phyloP scores from a whole-genome alignment of 1,284 basidiomycete species.

The Ceratobasidium theobromae region DNA sequence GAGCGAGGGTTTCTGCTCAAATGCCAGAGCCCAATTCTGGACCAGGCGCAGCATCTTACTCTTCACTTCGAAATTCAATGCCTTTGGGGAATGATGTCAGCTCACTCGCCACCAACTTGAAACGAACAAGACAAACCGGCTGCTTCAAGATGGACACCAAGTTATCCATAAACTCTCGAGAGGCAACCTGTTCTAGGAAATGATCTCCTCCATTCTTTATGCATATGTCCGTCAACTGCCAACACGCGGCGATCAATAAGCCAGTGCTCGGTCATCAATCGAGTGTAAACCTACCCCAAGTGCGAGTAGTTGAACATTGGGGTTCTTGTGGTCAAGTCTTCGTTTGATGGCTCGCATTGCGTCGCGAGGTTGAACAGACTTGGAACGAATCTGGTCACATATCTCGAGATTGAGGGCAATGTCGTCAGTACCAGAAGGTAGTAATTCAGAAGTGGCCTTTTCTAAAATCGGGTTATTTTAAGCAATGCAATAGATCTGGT shows the following conservation, averaged over 20 bases:
- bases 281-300: constrained; percentile 64
- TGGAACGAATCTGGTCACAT: constrained; percentile 94
- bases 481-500: constrained; percentile 19
- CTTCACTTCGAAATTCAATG: constrained; percentile 81
- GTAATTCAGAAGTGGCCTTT: constrained; percentile 86
- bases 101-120: not conserved
- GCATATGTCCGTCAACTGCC: constrained; percentile 84
- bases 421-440: constrained; percentile 82
- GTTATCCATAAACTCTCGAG: constrained; percentile 92
- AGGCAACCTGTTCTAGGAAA: constrained; percentile 82
- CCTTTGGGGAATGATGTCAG: constrained; percentile 38
- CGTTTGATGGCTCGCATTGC: constrained; percentile 89
- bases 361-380: constrained; percentile 80
- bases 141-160: constrained; percentile 79
- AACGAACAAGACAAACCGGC: constrained; percentile 44
- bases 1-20: constrained; percentile 78
- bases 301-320: constrained; percentile 89
- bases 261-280: constrained; percentile 12
- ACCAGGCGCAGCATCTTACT: constrained; percentile 75
- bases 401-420: constrained; percentile 94
- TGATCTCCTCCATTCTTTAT: constrained; percentile 98
- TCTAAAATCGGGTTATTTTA: constrained; percentile 50
- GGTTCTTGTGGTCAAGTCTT: constrained; percentile 90
- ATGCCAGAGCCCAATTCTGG: constrained; percentile 92
- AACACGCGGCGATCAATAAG: not conserved